These are phyloP conservation scores for Ganoderma lingzhi DNA, from an alignment of 1,284 basidiomycete species.

Conservation along the genomic window DNA sequence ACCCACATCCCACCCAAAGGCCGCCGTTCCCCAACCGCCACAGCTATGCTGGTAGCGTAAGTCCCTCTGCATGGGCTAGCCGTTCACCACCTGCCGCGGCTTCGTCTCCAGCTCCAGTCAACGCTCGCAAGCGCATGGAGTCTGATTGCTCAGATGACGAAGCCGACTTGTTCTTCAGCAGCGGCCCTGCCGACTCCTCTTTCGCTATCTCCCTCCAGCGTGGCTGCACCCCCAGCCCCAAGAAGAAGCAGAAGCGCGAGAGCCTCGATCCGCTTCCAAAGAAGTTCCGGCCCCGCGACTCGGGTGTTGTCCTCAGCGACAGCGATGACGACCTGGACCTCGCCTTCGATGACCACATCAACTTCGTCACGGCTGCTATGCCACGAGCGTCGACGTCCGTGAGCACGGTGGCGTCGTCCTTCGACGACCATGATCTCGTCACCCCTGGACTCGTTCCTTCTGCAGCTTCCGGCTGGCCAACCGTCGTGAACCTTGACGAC, in stretches of 20 bases:
- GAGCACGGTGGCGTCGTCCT: slow-evolving; percentile 65
- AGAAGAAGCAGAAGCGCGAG: slow-evolving; percentile 49
- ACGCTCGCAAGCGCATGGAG: slow-evolving; percentile 28
- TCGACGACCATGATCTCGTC: slow-evolving; percentile 64
- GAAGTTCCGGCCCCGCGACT: slow-evolving; percentile 78
- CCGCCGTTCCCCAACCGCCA: slow-evolving; percentile 58
- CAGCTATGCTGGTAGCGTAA: slow-evolving; percentile 58
- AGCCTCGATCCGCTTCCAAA: slow-evolving; percentile 55
- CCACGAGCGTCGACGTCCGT: slow-evolving; percentile 66
- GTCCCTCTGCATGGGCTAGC: slow-evolving; percentile 21
- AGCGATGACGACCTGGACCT: slow-evolving; percentile 55
- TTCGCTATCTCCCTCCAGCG: slow-evolving; percentile 62
- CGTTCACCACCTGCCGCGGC: slow-evolving; percentile 26
- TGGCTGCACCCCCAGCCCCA: slow-evolving; percentile 64
- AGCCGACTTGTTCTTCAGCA: slow-evolving; percentile 67
- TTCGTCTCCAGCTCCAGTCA: slow-evolving; percentile 33
- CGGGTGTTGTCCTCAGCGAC: slow-evolving; percentile 67
- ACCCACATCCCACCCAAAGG: slow-evolving; percentile 26
- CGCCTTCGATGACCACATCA: slow-evolving; percentile 21
- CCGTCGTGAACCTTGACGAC: slow-evolving; percentile 49
- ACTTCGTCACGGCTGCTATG: slow-evolving; percentile 47
- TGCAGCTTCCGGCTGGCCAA: slow-evolving; percentile 69
- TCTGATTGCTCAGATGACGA: slow-evolving; percentile 52
- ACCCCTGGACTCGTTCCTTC: slow-evolving; percentile 70
- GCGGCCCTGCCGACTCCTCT: slow-evolving; percentile 49